phyloP scores from a whole-genome alignment of 208 protist genomes.

The Leishmania aethiopica region DNA sequence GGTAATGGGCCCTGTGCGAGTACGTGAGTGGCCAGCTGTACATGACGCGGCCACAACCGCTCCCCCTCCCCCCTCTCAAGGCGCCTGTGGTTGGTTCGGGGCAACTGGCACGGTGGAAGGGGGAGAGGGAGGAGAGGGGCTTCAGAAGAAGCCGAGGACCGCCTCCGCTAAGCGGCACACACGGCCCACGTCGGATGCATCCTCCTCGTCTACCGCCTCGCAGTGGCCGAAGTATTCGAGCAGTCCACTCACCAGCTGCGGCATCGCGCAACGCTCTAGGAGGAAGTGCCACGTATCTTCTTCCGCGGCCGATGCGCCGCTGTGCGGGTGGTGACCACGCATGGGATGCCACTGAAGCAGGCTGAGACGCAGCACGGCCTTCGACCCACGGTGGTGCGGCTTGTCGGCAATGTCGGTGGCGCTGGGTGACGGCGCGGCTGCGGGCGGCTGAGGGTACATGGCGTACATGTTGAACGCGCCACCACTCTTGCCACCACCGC shows the following conservation, averaged over 20 bases:
- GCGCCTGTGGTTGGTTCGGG: background rate
- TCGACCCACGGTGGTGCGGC: background rate
- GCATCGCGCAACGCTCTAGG: constrained; percentile 30
- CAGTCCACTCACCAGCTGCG: constrained; percentile 48
- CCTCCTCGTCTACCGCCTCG: constrained; percentile 23
- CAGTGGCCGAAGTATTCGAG: constrained; percentile 32
- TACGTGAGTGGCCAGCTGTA: background rate
- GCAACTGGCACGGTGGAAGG: background rate
- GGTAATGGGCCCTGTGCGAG: background rate
- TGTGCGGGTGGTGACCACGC: background rate
- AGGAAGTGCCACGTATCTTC: constrained; percentile 33
- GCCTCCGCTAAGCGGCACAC: constrained; percentile 24
- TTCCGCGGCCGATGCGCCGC: background rate
- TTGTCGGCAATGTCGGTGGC: background rate
- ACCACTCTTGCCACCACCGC: background rate
- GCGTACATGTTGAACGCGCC: constrained; percentile 31
- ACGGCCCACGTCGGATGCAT: constrained; percentile 29
- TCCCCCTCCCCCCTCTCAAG: background rate
- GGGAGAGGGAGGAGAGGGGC: background rate
- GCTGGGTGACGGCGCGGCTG: background rate
- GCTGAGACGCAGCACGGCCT: constrained; percentile 16
- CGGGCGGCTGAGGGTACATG: constrained; percentile 27
- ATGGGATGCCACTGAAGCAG: constrained; percentile 22
- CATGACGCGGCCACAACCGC: background rate
- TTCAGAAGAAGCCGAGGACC: constrained; percentile 22